Conservation (phyloP, 495 filamentous ascomycete species). For the Penicillium macrosclerotiorum region DNA sequence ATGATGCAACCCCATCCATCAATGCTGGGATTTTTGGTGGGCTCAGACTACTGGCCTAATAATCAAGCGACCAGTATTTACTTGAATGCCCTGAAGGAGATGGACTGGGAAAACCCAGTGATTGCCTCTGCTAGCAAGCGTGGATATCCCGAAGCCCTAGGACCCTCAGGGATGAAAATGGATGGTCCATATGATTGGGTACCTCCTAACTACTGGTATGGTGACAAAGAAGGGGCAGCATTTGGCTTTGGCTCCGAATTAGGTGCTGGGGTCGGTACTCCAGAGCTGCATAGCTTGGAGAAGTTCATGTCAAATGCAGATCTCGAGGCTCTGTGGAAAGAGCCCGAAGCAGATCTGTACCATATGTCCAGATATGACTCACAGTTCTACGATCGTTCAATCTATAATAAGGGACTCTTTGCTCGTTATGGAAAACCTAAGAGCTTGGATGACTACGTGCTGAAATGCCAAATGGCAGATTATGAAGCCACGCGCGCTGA, state of each 20-base stretch:
- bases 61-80: conserved; percentile 53
- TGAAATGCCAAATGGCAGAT: conserved; percentile 57
- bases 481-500: conserved; percentile 62
- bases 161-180: conserved; percentile 64
- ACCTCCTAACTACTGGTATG: conserved; percentile 63
- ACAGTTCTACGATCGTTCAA: conserved; percentile 50
- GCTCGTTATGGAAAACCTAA: conserved; percentile 52
- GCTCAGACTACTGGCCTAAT: conserved; percentile 64
- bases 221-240: conserved; percentile 50
- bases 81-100: conserved; percentile 41
- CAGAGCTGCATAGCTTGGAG: conserved; percentile 51
- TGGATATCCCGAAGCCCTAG: conserved; percentile 50
- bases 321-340: conserved; percentile 53
- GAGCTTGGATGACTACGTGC: conserved; percentile 53
- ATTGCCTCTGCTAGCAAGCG: conserved; percentile 56
- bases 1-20: conserved; percentile 60
- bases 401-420: conserved; percentile 56
- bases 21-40: conserved; percentile 56
- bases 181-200: conserved; percentile 68
- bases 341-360: conserved; percentile 50
- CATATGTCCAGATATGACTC: conserved; percentile 59
- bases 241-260: conserved; percentile 64
- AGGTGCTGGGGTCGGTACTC: conserved; percentile 61
- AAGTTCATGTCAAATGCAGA: conserved; percentile 53
- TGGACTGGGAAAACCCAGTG: conserved; percentile 57